A percentile compares a stretch with the other conserved stretches of the same genome.
Evolutionary conservation across 345 rosid genomes (phyloP).

Genomic region (Raphanus sativus): DNA sequence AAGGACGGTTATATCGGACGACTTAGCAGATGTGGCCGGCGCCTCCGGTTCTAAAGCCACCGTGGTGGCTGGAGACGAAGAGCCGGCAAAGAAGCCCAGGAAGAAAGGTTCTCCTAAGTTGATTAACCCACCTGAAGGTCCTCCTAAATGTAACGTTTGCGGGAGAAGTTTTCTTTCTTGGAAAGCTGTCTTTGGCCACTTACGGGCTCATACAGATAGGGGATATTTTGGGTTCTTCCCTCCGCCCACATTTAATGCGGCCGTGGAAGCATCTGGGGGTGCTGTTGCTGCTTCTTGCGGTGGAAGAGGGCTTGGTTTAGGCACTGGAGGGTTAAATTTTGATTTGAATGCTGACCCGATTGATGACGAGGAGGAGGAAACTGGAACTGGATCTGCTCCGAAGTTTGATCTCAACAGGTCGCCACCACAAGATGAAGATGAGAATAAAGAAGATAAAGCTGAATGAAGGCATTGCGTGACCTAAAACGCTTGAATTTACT

Average conservation of each 20-base stretch:
- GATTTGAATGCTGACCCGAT: not conserved
- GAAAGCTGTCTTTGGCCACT: slow-evolving; percentile 16
- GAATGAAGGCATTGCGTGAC: not conserved
- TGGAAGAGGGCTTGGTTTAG: not conserved
- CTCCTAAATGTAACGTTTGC: slow-evolving; percentile 6
- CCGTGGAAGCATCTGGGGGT: not conserved
- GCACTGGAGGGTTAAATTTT: not conserved
- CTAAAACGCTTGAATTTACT: not conserved
- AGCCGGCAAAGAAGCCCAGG: not conserved
- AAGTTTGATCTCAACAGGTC: slow-evolving; percentile 27
- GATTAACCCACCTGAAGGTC: not conserved
- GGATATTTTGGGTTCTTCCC: not conserved
- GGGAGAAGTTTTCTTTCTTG: not conserved
- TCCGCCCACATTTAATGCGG: not conserved
- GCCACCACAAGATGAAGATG: not conserved
- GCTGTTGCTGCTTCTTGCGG: not conserved
- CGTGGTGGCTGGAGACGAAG: not conserved
- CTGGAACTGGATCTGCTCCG: not conserved
- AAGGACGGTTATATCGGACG: not conserved
- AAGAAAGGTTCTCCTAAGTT: not conserved
- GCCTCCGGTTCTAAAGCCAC: not conserved
- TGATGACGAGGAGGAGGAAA: not conserved
- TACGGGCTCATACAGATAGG: not conserved
- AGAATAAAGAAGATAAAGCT: not conserved
- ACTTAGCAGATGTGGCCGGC: not conserved